Evolutionary conservation across 305 asterid species (phyloP).

Genomic region (Solanum chacoense): DNA sequence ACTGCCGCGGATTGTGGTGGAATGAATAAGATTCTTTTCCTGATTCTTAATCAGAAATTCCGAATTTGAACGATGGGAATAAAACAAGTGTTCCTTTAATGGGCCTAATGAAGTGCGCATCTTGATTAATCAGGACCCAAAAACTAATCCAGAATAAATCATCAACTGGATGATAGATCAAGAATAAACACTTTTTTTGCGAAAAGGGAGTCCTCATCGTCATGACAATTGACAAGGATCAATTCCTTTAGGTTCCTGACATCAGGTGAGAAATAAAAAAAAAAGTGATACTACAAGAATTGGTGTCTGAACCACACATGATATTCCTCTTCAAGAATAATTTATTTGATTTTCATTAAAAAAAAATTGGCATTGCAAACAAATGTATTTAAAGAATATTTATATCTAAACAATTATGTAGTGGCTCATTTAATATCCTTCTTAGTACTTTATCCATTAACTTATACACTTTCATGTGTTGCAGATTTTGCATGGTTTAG

Average conservation of each 20-base stretch:
- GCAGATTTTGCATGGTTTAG: background rate
- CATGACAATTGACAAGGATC: background rate
- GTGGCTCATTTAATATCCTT: background rate
- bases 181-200: background rate
- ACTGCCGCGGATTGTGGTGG: fast-evolving
- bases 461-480: background rate
- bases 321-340: background rate
- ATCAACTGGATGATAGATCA: background rate
- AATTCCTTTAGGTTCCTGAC: background rate
- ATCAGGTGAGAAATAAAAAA: background rate
- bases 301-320: background rate
- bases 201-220: background rate
- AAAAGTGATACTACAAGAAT: background rate
- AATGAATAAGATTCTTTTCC: background rate
- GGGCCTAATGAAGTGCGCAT: background rate
- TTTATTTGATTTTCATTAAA: background rate
- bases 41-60: fast-evolving
- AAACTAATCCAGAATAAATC: background rate
- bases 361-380: background rate
- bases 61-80: background rate
- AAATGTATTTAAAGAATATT: background rate
- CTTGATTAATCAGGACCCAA: background rate
- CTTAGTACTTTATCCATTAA: background rate
- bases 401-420: background rate
- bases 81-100: background rate